Percentiles rank a stretch among this genome's conserved stretches.
These are phyloP conservation scores for Byssothecium circinans DNA, from an alignment of 2,329 filamentous ascomycete genomes.

Conservation along the genomic window DNA sequence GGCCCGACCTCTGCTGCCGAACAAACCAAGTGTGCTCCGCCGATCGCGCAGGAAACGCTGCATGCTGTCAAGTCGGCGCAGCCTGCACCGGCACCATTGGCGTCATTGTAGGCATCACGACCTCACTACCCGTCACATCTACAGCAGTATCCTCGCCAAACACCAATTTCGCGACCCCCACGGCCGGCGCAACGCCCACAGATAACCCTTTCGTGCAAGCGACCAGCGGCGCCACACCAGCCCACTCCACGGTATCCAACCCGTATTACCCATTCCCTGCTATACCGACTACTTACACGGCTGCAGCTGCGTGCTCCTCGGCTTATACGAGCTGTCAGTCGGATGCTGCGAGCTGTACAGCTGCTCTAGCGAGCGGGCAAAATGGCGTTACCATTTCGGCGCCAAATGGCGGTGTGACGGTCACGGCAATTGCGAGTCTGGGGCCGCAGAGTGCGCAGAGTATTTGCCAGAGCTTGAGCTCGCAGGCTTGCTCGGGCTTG, in stretches of 20 bases:
- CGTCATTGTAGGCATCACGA: constrained; percentile 7
- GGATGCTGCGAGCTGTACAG: constrained; percentile 46
- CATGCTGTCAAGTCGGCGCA: constrained; percentile 62
- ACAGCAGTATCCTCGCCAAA: constrained; percentile 22
- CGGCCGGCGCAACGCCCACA: constrained; percentile 17
- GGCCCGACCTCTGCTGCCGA: constrained; percentile 59
- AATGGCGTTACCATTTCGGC: constrained; percentile 57
- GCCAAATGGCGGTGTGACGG: constrained; percentile 53
- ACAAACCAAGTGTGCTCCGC: constrained; percentile 56
- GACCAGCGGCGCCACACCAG: constrained; percentile 11
- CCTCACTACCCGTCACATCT: constrained; percentile 3
- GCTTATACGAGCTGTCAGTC: constrained; percentile 57
- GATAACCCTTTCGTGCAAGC: constrained; percentile 28
- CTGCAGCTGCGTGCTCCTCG: constrained; percentile 55
- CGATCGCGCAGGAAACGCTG: constrained; percentile 60
- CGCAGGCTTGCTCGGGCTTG: constrained; percentile 52
- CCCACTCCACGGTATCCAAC: constrained; percentile 50
- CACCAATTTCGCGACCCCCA: constrained; percentile 21
- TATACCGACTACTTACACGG: constrained; percentile 57
- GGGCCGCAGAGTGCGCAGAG: constrained; percentile 29
- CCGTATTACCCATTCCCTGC: constrained; percentile 55
- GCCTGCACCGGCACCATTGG: constrained; percentile 60
- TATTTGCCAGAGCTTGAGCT: constrained; percentile 44
- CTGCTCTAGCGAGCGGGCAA: constrained; percentile 50
- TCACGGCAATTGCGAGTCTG: constrained; percentile 46